Percentiles rank a stretch among this genome's conserved stretches.
Evolutionary conservation across 805 yeast genomes (phyloP).

Genomic region (Clavispora asparagi): DNA sequence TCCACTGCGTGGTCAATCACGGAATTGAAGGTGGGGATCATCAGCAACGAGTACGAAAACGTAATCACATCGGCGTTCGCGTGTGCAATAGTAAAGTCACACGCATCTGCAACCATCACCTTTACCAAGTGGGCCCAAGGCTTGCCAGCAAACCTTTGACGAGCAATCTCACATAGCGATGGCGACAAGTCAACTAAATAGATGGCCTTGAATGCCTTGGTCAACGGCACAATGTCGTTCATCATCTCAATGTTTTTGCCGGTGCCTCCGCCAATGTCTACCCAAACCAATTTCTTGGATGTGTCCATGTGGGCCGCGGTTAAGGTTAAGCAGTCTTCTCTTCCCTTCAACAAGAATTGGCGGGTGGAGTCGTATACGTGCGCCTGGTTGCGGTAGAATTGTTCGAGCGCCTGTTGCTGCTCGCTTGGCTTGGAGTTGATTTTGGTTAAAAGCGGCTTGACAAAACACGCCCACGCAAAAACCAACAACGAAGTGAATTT

Average conservation of each 20-base stretch:
- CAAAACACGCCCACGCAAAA: slow-evolving; percentile 48
- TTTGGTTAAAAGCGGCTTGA: slow-evolving; percentile 48
- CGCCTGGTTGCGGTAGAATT: slow-evolving; percentile 74
- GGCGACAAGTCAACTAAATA: slow-evolving; percentile 75
- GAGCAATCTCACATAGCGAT: slow-evolving; percentile 70
- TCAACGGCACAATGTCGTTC: slow-evolving; percentile 49
- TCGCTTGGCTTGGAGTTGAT: slow-evolving; percentile 18
- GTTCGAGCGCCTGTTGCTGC: slow-evolving; percentile 61
- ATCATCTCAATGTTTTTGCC: slow-evolving; percentile 77
- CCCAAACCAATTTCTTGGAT: slow-evolving; percentile 52
- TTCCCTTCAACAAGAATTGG: slow-evolving; percentile 59
- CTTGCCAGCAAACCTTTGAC: slow-evolving; percentile 43
- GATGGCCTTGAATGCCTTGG: slow-evolving; percentile 52
- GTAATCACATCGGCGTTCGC: slow-evolving; percentile 65
- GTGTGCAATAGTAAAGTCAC: slow-evolving; percentile 51
- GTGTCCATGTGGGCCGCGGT: slow-evolving; percentile 50
- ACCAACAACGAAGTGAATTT: slow-evolving; percentile 23
- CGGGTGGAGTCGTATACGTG: slow-evolving; percentile 72
- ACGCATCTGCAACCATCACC: slow-evolving; percentile 70
- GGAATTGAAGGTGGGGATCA: slow-evolving; percentile 81
- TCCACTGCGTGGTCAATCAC: slow-evolving; percentile 64
- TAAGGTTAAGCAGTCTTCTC: slow-evolving; percentile 56
- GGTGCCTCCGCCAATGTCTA: slow-evolving; percentile 85
- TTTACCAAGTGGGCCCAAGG: slow-evolving; percentile 50
- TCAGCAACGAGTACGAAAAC: slow-evolving; percentile 74